Evolutionary conservation across 2,329 filamentous ascomycete genomes (phyloP), one percentile per base, ranked within the genome.

Genomic region (Monosporascus ibericus): DNA sequence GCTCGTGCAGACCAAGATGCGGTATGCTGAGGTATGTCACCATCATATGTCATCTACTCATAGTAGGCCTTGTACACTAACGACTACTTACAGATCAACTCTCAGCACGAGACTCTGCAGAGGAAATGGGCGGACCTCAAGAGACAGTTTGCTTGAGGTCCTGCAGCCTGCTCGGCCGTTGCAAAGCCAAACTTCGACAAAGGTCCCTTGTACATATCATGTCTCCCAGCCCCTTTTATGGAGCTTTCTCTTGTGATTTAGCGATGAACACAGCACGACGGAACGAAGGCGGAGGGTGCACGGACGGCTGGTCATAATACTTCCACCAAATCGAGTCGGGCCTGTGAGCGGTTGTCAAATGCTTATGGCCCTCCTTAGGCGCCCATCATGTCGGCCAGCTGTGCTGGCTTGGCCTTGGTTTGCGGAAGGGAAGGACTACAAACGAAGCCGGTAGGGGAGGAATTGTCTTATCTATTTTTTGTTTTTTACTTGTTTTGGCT

Each of bases 1-100:
- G 68, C 75, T 99, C 59, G 92, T 99, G 57, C 84, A 87, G 67
- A 94, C 91, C 1, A 99, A 99, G 80, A 88, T 99, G 88, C 83
- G 84, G 65, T 91, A 92, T 75, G 94, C 94, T 51, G 90, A 96
- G 85, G 92, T 96, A 79, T 76, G 86, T 76, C 49, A 14, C 9
- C n/a, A 49, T 44, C 17, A 27, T 3, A 17, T 48, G 5, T 18
- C 27, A 38, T 11, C 9, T 24, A 9, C n/a, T 24, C 17, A 6
- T 37, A 44, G 5, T 27, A n/a, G 14, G 48, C 39, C 38, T 44
- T 52, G 42, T 58, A 46, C 24, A n/a, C 24, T 22, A 4, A 42
- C 22, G n/a, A 15, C 8, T 40, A 22, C 14, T 20, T 24, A n/a
- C 63, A 90, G 87, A 81, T 90, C 59, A 88, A 87, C 63, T 74